A percentile compares a stretch with the other conserved stretches of the same genome.
phyloP scores from a whole-genome alignment of 495 filamentous ascomycete species.

The Darksidea phi region DNA sequence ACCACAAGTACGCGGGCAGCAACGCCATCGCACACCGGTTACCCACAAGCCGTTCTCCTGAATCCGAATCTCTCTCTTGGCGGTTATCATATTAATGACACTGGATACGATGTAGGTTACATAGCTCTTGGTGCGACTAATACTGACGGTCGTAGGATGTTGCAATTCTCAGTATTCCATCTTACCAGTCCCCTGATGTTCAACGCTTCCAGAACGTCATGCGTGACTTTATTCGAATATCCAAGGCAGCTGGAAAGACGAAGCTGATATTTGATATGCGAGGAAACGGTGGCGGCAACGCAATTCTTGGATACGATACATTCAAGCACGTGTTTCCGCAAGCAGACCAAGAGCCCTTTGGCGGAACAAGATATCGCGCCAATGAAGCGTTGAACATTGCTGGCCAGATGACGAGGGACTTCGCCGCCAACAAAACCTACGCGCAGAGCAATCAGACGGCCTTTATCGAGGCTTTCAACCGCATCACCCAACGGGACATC shows the following conservation, averaged over 20 bases:
- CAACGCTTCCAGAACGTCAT: slow-evolving; percentile 29
- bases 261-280: slow-evolving; percentile 32
- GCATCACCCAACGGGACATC: slow-evolving; percentile 9
- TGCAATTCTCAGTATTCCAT: slow-evolving; percentile 33
- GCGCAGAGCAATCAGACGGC: slow-evolving; percentile 18
- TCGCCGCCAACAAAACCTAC: slow-evolving; percentile 13
- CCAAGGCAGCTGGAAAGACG: slow-evolving; percentile 14
- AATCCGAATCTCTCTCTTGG: slow-evolving; percentile 19
- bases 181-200: slow-evolving; percentile 18
- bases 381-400: slow-evolving; percentile 21
- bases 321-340: slow-evolving; percentile 36
- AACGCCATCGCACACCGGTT: slow-evolving; percentile 19
- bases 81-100: slow-evolving; percentile 27
- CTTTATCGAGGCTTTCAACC: slow-evolving; percentile 18
- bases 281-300: slow-evolving; percentile 31
- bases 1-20: slow-evolving; percentile 3
- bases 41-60: slow-evolving; percentile 27
- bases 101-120: slow-evolving; percentile 25
- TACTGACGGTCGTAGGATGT: slow-evolving; percentile 19
- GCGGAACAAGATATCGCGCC: slow-evolving; percentile 27
- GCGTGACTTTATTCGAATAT: slow-evolving; percentile 27
- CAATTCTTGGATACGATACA: slow-evolving; percentile 29
- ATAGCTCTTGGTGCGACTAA: neutral
- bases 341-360: slow-evolving; percentile 19
- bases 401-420: slow-evolving; percentile 22